Evolutionary conservation across 176 grass and related monocot species (phyloP).

Genomic region (Chloris gayana): DNA sequence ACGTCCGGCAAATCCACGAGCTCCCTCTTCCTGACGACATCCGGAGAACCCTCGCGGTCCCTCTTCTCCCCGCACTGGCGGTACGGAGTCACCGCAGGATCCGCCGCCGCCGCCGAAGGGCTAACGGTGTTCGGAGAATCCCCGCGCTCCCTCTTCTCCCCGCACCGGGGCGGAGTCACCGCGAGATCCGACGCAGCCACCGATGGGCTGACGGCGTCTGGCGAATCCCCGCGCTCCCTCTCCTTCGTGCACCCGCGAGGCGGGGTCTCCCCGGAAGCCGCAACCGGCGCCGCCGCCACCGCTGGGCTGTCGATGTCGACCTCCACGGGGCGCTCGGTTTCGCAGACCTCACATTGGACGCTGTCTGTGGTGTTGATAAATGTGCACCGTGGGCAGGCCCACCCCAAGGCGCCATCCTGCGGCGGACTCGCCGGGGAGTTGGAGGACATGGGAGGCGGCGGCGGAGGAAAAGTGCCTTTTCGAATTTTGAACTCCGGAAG

Average conservation of each 20-base stretch:
- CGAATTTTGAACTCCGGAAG: no score
- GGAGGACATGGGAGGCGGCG: neutral
- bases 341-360: constrained; percentile 45
- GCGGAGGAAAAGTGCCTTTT: no score
- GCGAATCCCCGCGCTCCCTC: constrained; percentile 35
- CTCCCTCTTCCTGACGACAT: neutral
- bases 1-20: no score
- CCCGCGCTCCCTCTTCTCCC: constrained; percentile 37
- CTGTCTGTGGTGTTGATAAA: constrained; percentile 34
- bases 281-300: constrained; percentile 9
- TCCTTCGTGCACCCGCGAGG: constrained; percentile 9
- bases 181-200: constrained; percentile 21
- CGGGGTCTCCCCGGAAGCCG: neutral
- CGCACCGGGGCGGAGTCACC: neutral
- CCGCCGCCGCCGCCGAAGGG: no score
- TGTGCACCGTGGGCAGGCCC: constrained; percentile 57
- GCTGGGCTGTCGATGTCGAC: constrained; percentile 46
- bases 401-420: neutral
- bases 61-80: no score
- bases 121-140: neutral
- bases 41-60: constrained; percentile 26
- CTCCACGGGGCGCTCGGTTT: constrained; percentile 35
- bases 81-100: no score
- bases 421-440: neutral
- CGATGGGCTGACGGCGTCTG: neutral